Base-by-base conservation (phyloP, 2,329 filamentous ascomycete genomes). In the Neocucurbitaria cava region DNA sequence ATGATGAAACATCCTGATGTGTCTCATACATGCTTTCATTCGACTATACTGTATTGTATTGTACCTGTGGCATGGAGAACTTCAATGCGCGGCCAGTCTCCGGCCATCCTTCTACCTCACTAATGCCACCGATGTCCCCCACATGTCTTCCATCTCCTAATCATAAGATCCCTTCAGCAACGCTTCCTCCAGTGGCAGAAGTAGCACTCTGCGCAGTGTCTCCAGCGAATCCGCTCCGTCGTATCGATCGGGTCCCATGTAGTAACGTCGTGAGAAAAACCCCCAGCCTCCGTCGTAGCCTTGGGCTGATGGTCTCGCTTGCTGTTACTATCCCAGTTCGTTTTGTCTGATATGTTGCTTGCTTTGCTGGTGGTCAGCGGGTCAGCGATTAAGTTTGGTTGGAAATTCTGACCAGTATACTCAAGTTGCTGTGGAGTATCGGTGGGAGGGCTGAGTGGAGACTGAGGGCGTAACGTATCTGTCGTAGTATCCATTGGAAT, bases 121-220 rank as follows among this genome's bases (percentile, higher is more conserved):
- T n/a, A n/a, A 28, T 10, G 26, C 26, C 26, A 15, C 28, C 28
- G 9, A 31, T 11, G 15, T 13, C 17, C 11, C 8, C 13, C 31
- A 35, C 13, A n/a, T 5, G n/a, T 11, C 26, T 44, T 15, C 20
- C 3, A 17, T 15, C 40, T 28, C 26, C 13, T 7, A 43, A 26
- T 10, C 40, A 43, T 43, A 13, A 24, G n/a, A 11, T 5, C 17
- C 23, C 6, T 24, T 23, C 13, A 20, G 23, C 23, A 18, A 43
- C 15, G 9, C 33, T 41, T 36, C 17, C 49, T 42, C 47, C 24
- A 46, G 26, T 49, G 39, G 35, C 63, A 66, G 44, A 66, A 60
- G 17, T 40, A 30, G 13, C 61, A 66, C 5, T 44, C 24, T 13
- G 26, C 33, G 42, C 49, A 47, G 17, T 66, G 63, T 17, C 24